phyloP scores from a whole-genome alignment of 1,139 yeast genomes.

The Torulaspora globosa region DNA sequence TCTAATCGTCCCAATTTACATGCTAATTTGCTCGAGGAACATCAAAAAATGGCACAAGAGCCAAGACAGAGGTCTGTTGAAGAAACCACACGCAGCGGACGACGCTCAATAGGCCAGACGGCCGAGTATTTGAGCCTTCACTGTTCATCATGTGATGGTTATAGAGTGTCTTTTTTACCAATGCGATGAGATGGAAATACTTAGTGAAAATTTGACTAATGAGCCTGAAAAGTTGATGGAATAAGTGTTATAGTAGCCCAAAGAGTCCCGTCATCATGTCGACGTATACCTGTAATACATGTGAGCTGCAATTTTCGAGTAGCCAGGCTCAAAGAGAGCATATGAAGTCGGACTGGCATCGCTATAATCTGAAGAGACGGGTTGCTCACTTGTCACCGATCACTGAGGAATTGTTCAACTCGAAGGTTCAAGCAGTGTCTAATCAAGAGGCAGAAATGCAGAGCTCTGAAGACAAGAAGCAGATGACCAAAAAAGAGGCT shows the following conservation, averaged over 20 bases:
- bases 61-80: constrained; percentile 12
- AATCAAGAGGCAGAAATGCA: constrained; percentile 42
- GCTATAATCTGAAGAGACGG: constrained; percentile 88
- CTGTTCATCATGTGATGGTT: constrained; percentile 5
- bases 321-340: constrained; percentile 83
- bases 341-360: constrained; percentile 88
- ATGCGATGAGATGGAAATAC: constrained; percentile 10
- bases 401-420: constrained; percentile 69
- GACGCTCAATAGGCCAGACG: not conserved
- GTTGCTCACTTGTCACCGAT: constrained; percentile 87
- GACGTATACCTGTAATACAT: constrained; percentile 79
- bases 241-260: not conserved
- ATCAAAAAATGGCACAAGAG: constrained; percentile 48
- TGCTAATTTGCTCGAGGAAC: constrained; percentile 51
- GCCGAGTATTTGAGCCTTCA: not conserved
- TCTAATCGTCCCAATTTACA: constrained; percentile 61
- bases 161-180: constrained; percentile 1
- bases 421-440: constrained; percentile 54
- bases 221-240: not conserved
- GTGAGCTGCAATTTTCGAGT: constrained; percentile 70
- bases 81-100: not conserved
- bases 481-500: constrained; percentile 56
- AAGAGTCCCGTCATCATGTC: constrained; percentile 16
- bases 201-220: constrained; percentile 5
- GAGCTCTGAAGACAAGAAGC: constrained; percentile 42